Evolutionary conservation across 805 yeast species (phyloP).

Genomic region (Torulaspora maleeae): DNA sequence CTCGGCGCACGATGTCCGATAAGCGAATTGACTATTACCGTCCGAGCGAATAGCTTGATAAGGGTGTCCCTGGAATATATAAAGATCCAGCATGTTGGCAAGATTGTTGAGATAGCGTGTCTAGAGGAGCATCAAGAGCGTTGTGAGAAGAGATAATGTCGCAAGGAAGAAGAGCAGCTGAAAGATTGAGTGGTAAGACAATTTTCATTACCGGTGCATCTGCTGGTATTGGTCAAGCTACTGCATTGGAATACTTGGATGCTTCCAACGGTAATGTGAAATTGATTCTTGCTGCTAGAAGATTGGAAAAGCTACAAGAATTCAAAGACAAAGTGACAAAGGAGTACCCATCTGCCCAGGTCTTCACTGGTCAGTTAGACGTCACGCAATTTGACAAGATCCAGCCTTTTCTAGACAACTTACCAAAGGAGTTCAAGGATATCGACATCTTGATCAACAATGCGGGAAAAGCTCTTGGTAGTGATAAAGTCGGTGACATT

Average conservation of each 20-base stretch:
- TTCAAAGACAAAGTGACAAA: slow-evolving; percentile 44
- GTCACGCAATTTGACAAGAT: slow-evolving; percentile 50
- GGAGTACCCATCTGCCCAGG: slow-evolving; percentile 46
- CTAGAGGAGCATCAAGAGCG: not conserved
- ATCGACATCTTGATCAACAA: slow-evolving; percentile 67
- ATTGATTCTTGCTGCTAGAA: slow-evolving; percentile 73
- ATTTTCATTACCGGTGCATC: slow-evolving; percentile 94
- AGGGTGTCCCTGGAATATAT: not conserved
- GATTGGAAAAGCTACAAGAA: slow-evolving; percentile 54
- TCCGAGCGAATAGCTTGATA: not conserved
- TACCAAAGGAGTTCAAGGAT: slow-evolving; percentile 58
- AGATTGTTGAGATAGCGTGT: not conserved
- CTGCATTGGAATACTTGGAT: slow-evolving; percentile 79
- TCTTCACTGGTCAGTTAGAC: slow-evolving; percentile 49
- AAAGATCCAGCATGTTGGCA: not conserved
- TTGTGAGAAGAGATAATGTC: slow-evolving; percentile 42
- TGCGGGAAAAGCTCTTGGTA: slow-evolving; percentile 79
- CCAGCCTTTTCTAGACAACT: slow-evolving; percentile 45
- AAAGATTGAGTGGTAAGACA: slow-evolving; percentile 73
- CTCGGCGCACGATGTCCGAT: slow-evolving; percentile 9
- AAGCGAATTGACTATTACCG: too few relatives aligned
- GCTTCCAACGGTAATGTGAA: slow-evolving; percentile 68
- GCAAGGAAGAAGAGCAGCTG: slow-evolving; percentile 68
- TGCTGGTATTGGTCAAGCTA: slow-evolving; percentile 90
- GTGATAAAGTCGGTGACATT: slow-evolving; percentile 69